Evolutionary conservation across 2,329 filamentous ascomycete genomes (phyloP).

Genomic region (Aureobasidium lini): DNA sequence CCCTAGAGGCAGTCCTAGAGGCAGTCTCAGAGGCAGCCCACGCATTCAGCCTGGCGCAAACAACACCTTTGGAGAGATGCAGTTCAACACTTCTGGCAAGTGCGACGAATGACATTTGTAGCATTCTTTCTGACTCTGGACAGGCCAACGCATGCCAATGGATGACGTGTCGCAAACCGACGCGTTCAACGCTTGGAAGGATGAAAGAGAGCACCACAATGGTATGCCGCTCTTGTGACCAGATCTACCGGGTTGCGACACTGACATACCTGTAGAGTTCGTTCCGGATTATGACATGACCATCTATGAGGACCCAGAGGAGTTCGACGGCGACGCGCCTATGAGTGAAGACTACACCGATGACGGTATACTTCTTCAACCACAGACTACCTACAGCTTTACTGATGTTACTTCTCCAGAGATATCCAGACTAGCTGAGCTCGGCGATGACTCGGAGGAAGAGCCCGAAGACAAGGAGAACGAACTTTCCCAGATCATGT

Average conservation of each 20-base stretch:
- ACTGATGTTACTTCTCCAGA: background rate
- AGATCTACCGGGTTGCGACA: background rate
- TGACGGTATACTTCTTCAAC: background rate
- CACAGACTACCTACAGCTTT: background rate
- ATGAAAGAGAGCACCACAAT: background rate
- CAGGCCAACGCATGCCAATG: background rate
- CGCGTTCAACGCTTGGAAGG: background rate
- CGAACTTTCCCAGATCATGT: background rate
- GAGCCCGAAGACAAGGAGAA: constrained; percentile 1
- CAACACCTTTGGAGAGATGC: background rate
- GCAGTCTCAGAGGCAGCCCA: background rate
- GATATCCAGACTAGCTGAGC: background rate
- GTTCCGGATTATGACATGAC: background rate
- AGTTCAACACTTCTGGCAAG: background rate
- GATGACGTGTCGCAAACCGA: background rate
- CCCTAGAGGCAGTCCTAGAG: background rate
- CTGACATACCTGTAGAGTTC: background rate
- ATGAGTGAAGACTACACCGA: background rate
- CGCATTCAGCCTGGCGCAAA: background rate
- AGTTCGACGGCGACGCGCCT: background rate
- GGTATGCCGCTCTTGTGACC: background rate
- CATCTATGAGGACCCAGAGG: background rate
- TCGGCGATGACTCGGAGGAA: background rate
- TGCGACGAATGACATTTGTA: background rate
- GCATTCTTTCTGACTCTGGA: background rate